Evolutionary conservation across 2,329 filamentous ascomycete species (phyloP).

Genomic region (Coniochaeta ligniaria): DNA sequence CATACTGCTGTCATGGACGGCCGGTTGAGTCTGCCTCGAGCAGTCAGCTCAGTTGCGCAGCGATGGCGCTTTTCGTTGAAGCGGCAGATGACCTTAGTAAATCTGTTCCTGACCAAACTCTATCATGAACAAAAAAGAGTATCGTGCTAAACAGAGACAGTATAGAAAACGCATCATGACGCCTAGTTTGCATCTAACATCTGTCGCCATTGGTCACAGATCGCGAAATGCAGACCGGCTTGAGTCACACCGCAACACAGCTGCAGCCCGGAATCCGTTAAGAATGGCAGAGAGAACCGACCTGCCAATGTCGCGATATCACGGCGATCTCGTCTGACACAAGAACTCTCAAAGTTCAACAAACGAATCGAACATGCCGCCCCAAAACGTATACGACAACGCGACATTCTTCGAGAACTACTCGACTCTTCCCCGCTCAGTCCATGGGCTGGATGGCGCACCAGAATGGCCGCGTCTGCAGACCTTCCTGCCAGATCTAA

Average conservation of each 20-base stretch:
- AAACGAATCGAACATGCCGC: conserved; percentile 2
- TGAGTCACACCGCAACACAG: not conserved
- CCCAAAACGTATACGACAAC: conserved; percentile 34
- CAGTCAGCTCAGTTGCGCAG: too few relatives aligned
- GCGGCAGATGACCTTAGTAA: too few relatives aligned
- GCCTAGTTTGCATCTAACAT: too few relatives aligned
- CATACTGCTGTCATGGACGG: too few relatives aligned
- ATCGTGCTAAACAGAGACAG: too few relatives aligned
- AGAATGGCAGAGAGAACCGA: not conserved
- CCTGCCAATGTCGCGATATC: not conserved
- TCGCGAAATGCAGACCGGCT: not conserved
- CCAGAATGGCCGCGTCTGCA: conserved; percentile 37
- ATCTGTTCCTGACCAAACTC: too few relatives aligned
- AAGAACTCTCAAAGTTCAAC: not conserved
- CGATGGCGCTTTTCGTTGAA: too few relatives aligned
- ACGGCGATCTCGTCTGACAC: not conserved
- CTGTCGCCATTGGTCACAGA: too few relatives aligned
- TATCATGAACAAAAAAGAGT: too few relatives aligned
- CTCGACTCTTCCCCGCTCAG: conserved; percentile 30
- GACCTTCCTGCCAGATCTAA: conserved; percentile 27
- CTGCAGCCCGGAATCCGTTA: not conserved
- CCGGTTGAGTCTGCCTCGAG: too few relatives aligned
- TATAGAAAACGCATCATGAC: too few relatives aligned
- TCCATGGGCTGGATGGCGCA: conserved; percentile 28
- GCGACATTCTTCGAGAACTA: conserved; percentile 35